A percentile compares a stretch with the other conserved stretches of the same genome.
Evolutionary conservation across 108 stramenopile genomes (phyloP).

Genomic region (Thalassiosira profunda): DNA sequence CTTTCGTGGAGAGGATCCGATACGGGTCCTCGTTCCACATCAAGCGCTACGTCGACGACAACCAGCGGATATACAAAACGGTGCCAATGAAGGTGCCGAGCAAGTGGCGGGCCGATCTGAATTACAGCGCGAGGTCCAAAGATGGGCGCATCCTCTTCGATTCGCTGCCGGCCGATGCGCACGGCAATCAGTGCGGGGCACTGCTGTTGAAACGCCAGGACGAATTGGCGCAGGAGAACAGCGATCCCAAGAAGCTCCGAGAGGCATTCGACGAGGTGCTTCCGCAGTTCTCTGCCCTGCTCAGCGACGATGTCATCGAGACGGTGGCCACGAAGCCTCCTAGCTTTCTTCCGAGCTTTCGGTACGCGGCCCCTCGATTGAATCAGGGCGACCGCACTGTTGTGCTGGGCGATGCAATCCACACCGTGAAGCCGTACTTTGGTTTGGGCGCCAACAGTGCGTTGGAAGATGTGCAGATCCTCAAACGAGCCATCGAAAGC

Average conservation of each 20-base stretch:
- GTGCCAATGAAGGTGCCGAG: slow-evolving; percentile 75
- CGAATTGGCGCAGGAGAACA: slow-evolving; percentile 54
- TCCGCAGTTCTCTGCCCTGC: slow-evolving; percentile 76
- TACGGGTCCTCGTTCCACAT: slow-evolving; percentile 59
- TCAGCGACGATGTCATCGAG: slow-evolving; percentile 70
- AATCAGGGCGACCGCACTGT: slow-evolving; percentile 69
- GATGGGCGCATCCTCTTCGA: slow-evolving; percentile 76
- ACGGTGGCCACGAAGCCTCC: slow-evolving; percentile 72
- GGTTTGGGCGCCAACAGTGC: slow-evolving; percentile 93
- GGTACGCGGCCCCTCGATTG: slow-evolving; percentile 78
- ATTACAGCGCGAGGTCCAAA: slow-evolving; percentile 81
- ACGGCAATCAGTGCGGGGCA: slow-evolving; percentile 78
- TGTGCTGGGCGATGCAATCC: slow-evolving; percentile 88
- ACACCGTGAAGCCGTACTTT: slow-evolving; percentile 95
- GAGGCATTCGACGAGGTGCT: slow-evolving; percentile 66
- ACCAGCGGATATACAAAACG: slow-evolving; percentile 86
- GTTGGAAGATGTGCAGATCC: slow-evolving; percentile 87
- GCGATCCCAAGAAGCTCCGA: slow-evolving; percentile 61
- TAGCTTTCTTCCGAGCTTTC: slow-evolving; percentile 82
- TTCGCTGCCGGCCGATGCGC: slow-evolving; percentile 81
- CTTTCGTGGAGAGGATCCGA: slow-evolving; percentile 44
- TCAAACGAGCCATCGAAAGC: slow-evolving; percentile 47
- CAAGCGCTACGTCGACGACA: slow-evolving; percentile 70
- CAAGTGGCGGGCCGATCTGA: slow-evolving; percentile 80
- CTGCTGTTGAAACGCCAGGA: slow-evolving; percentile 80